Evolutionary conservation across 768 basidiomycete species (phyloP).

Genomic region (Nidularia pulvinata): DNA sequence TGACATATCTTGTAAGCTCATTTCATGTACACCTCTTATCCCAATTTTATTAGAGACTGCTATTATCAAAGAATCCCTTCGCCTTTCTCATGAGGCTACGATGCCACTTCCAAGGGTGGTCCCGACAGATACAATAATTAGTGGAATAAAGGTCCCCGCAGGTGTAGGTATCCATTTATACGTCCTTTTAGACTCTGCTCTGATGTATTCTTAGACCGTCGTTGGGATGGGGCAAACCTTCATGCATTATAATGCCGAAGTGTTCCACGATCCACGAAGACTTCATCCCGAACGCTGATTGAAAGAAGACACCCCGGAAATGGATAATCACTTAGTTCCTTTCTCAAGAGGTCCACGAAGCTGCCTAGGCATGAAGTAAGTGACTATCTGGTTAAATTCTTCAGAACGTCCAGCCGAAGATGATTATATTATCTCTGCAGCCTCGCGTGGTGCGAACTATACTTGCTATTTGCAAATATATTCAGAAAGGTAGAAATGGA

Average conservation of each 20-base stretch:
- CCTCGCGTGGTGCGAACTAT: slow-evolving; percentile 42
- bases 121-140: slow-evolving; percentile 25
- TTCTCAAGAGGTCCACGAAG: slow-evolving; percentile 46
- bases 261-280: slow-evolving; percentile 36
- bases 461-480: slow-evolving; percentile 35
- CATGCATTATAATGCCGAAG: slow-evolving; percentile 32
- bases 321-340: slow-evolving; percentile 37
- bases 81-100: slow-evolving; percentile 35
- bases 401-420: too few species aligned
- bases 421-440: slow-evolving; percentile 11
- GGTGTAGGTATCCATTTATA: slow-evolving; percentile 22
- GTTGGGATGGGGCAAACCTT: slow-evolving; percentile 37
- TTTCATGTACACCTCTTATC: neutral
- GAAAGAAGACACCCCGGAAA: slow-evolving; percentile 22
- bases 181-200: too few species aligned
- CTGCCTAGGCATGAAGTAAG: slow-evolving; percentile 43
- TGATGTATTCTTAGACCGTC: slow-evolving; percentile 23
- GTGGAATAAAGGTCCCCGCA: slow-evolving; percentile 30
- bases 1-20: slow-evolving; percentile 41
- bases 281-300: slow-evolving; percentile 48
- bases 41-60: slow-evolving; percentile 23
- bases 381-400: neutral
- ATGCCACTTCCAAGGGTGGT: slow-evolving; percentile 39
- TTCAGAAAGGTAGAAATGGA: slow-evolving; percentile 34
- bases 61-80: slow-evolving; percentile 44